A percentile compares a stretch with the other conserved stretches of the same genome.
phyloP scores from a whole-genome alignment of 371 early-diverging fungal genomes.

The Rhizopus arrhizus region DNA sequence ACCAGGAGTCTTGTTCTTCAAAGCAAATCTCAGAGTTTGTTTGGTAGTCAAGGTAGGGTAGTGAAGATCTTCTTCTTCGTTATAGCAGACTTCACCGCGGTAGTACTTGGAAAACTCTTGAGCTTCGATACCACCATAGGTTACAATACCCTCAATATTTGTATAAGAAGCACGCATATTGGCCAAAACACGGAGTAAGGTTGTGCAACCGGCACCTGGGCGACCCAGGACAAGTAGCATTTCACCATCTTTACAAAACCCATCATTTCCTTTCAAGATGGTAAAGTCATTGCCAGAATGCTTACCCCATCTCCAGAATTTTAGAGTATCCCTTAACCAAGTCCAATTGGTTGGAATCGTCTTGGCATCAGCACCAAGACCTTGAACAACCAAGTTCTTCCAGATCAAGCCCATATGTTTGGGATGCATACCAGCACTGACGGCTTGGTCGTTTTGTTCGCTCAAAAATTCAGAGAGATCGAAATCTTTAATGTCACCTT shows the following conservation, averaged over 20 bases:
- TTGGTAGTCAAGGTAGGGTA: conserved; percentile 57
- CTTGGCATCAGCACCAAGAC: conserved; percentile 40
- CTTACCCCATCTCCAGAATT: conserved; percentile 39
- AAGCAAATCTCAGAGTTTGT: conserved; percentile 57
- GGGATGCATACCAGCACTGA: conserved; percentile 43
- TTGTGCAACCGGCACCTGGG: conserved; percentile 62
- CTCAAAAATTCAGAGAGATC: conserved; percentile 33
- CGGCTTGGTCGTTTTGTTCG: conserved; percentile 22
- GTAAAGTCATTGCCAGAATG: conserved; percentile 32
- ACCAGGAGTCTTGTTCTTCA: conserved; percentile 58
- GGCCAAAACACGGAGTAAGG: conserved; percentile 56
- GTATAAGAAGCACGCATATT: conserved; percentile 55
- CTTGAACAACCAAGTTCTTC: conserved; percentile 46
- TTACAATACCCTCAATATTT: conserved; percentile 42
- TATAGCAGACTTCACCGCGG: conserved; percentile 57
- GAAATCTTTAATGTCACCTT: conserved; percentile 29
- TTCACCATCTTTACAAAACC: conserved; percentile 59
- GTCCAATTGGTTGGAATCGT: conserved; percentile 22
- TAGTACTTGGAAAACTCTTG: conserved; percentile 43
- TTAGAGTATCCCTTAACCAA: conserved; percentile 5
- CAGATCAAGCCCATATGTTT: conserved; percentile 54
- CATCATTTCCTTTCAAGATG: conserved; percentile 45
- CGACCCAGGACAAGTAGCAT: conserved; percentile 64
- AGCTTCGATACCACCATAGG: conserved; percentile 56
- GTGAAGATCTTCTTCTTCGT: conserved; percentile 62